Percentiles rank a stretch among this genome's conserved stretches.
phyloP scores from a whole-genome alignment of 1,139 yeast genomes.

The Geotrichum macrosporum region DNA sequence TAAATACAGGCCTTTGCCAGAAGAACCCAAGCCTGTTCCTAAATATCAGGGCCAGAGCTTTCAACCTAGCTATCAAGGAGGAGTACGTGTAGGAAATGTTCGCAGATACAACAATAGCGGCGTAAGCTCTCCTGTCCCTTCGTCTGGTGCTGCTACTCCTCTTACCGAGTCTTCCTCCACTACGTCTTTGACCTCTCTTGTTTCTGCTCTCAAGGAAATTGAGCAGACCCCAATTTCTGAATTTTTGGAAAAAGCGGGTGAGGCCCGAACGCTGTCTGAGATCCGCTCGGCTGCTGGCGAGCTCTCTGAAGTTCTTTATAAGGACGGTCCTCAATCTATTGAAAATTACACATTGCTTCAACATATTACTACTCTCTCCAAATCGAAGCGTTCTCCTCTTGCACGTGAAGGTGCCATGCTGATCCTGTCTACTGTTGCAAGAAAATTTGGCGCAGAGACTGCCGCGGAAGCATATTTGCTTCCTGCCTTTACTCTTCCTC shows the following conservation, averaged over 20 bases:
- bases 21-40: slow-evolving; percentile 11
- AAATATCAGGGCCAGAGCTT: slow-evolving; percentile 11
- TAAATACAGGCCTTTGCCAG: slow-evolving; percentile 12
- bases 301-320: slow-evolving; percentile 49
- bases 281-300: slow-evolving; percentile 57
- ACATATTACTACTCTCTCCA: slow-evolving; percentile 58
- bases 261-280: slow-evolving; percentile 58
- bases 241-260: slow-evolving; percentile 52
- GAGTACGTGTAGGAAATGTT: slow-evolving; percentile 4
- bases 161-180: slow-evolving; percentile 7
- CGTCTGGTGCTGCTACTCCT: slow-evolving; percentile 21
- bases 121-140: slow-evolving; percentile 14
- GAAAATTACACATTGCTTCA: slow-evolving; percentile 64
- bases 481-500: slow-evolving; percentile 50
- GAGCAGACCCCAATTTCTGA: slow-evolving; percentile 66
- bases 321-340: slow-evolving; percentile 49
- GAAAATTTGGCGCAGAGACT: slow-evolving; percentile 57
- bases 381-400: slow-evolving; percentile 67
- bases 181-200: slow-evolving; percentile 44
- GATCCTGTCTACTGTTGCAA: slow-evolving; percentile 63
- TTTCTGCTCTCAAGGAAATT: slow-evolving; percentile 66
- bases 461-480: slow-evolving; percentile 65
- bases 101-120: slow-evolving; percentile 13
- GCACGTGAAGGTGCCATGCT: slow-evolving; percentile 73
- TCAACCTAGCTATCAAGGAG: not conserved